Percentiles rank a stretch among this genome's conserved stretches.
Evolutionary conservation across 2,329 filamentous ascomycete species (phyloP).

Genomic region (Ophiostoma perfectum): DNA sequence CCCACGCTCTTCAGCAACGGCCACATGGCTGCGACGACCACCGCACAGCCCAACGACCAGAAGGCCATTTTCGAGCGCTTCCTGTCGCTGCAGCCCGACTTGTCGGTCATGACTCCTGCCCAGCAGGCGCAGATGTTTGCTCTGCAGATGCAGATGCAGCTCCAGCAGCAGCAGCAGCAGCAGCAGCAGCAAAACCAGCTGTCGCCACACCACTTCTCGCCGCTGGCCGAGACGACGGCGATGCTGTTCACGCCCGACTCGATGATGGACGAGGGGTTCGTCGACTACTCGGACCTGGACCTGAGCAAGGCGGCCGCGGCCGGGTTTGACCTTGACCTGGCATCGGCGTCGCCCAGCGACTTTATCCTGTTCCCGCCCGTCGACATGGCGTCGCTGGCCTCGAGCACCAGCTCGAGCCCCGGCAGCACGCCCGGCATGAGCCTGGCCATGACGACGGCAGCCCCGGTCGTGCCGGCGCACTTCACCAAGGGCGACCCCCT

Average conservation of each 20-base stretch:
- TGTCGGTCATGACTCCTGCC: slow-evolving; percentile 30
- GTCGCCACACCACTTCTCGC: slow-evolving; percentile 51
- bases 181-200: slow-evolving; percentile 19
- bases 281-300: slow-evolving; percentile 41
- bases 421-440: neutral
- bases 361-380: slow-evolving; percentile 57
- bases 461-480: slow-evolving; percentile 18
- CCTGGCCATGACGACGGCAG: neutral
- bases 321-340: neutral
- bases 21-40: slow-evolving; percentile 40
- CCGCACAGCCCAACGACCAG: slow-evolving; percentile 28
- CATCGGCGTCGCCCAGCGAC: slow-evolving; percentile 44
- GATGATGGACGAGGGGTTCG: slow-evolving; percentile 57
- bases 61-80: slow-evolving; percentile 31
- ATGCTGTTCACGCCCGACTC: slow-evolving; percentile 66
- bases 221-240: slow-evolving; percentile 57
- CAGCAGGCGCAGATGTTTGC: slow-evolving; percentile 25
- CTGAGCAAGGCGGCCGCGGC: slow-evolving; percentile 37
- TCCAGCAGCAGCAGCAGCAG: slow-evolving; percentile 11
- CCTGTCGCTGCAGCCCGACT: slow-evolving; percentile 34
- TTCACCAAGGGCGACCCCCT: slow-evolving; percentile 21
- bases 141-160: slow-evolving; percentile 21
- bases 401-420: slow-evolving; percentile 7
- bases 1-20: slow-evolving; percentile 43
- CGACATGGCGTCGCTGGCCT: slow-evolving; percentile 31